Base-by-base conservation (phyloP, 306 rosid genomes). In the Vigna unguiculata region DNA sequence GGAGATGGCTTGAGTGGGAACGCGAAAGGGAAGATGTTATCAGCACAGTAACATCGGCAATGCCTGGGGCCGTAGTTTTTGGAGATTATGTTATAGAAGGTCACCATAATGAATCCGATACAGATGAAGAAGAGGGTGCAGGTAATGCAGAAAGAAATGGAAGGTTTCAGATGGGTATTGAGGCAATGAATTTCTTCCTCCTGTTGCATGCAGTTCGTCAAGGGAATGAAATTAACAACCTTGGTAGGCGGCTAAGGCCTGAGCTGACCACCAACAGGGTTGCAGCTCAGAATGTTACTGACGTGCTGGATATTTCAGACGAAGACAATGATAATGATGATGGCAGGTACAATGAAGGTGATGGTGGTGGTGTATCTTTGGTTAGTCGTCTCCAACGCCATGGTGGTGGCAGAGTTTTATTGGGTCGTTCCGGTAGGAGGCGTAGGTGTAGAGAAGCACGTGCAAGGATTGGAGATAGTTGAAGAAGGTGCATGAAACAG, bases 1-100 rank as follows among this genome's bases (percentile, higher is more conserved):
- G 99, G 99, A 88, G 94, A 85, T 87, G 94, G 86, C 96, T 96
- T 36, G 98, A 92, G 82, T 90, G 96, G 80, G 98, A 96, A 83
- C 93, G 90, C 30, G 99, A 96, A 74, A 87, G 90, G 20, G 93
- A 96, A 72, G 99, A 96, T 80, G 98, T 91, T 80, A 93, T 96
- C 78, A 96, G 99, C 88, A 93, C 98, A 65, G 90, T 96, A 62
- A 89, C 89, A 63, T 91, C 98, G 24, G 72, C 98, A 72, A 91
- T 88, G 82, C 99, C 99, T 0, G 98, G 98, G 64, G 97, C 99
- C 69, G 86, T 92, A 87, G 88, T 96, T 51, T 89, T 88, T 9
- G 99, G 99, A 46, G 99, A 96, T 81, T 96, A 96, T 60, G 96
- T 96, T 46, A 88, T 96, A 11, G 99, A 96, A 77, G 88, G 93